Evolutionary conservation across 371 early-diverging fungal species (phyloP), one percentile per base, ranked within the genome.

Genomic region (Actinomucor elegans): DNA sequence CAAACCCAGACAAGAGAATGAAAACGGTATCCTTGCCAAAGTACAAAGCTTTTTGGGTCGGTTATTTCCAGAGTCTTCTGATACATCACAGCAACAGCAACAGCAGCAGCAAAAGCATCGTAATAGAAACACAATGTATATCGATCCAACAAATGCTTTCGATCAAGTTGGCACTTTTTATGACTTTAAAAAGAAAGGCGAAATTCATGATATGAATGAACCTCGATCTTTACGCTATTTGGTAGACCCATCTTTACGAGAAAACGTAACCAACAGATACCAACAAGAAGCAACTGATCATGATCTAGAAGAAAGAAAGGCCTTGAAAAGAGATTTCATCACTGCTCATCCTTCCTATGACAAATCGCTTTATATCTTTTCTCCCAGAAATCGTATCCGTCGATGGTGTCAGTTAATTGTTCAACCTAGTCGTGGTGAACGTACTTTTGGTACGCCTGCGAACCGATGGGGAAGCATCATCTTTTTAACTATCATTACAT

Each of bases 271-370:
- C 1, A 64, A 46, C 10, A 53, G 68, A 29, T 54, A 54, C 17
- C 55, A 64, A 11, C 66, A 55, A 14, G 78, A 75, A 44, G 67
- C 62, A 1, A 54, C 53, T 0, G 52, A 59, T 18, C 62, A 59
- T 18, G 76, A 80, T 29, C 35, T 71, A 6, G 69, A 73, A 37
- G 82, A 77, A 48, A 48, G 79, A 33, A 68, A 63, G 36, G 81
- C 80, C 1, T 41, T 66, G 2, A 63, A 77, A 26, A 68, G 68
- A 32, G 86, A 84, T 41, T 86, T 86, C 41, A 69, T 83, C 9
- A 67, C 66, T 11, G 74, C 80, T 0, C 85, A 86, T 56, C 87
- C 87, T 12, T 77, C 76, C 32, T 83, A 84, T 21, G 85, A 83
- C 31, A 75, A 75, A n/a, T 79, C 87, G 0, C 65, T 86, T 4